Percentiles rank a stretch among this genome's conserved stretches.
Conservation (phyloP, 768 basidiomycete genomes). For the Naganishia randhawae region DNA sequence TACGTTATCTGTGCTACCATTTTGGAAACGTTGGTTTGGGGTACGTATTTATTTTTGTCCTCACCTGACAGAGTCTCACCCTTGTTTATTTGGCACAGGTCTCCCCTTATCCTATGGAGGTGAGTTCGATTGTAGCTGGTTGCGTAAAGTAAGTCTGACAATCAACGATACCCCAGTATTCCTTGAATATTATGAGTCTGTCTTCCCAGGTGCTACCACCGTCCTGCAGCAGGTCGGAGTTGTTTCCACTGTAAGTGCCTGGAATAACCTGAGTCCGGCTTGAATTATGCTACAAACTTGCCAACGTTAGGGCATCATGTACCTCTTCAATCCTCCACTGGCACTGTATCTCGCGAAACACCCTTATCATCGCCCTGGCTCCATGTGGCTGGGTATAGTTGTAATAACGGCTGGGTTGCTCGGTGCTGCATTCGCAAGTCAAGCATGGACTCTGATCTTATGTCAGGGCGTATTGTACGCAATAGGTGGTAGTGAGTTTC, state of each 20-base stretch:
- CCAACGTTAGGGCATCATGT: constrained; percentile 33
- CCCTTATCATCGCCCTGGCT: constrained; percentile 24
- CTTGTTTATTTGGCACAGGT: background rate
- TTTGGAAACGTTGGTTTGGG: constrained; percentile 35
- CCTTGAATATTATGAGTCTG: constrained; percentile 29
- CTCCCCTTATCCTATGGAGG: constrained; percentile 19
- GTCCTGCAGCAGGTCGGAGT: constrained; percentile 34
- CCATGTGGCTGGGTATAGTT: constrained; percentile 35
- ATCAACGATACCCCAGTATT: constrained; percentile 26
- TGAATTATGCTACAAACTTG: background rate
- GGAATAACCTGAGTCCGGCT: background rate
- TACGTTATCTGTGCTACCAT: constrained; percentile 34
- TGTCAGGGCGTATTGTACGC: constrained; percentile 35
- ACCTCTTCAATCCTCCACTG: constrained; percentile 32
- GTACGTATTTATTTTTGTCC: constrained; percentile 21
- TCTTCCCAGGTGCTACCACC: constrained; percentile 24
- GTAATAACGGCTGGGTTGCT: constrained; percentile 28
- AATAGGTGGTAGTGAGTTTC: constrained; percentile 35
- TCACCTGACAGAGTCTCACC: background rate
- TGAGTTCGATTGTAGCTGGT: background rate
- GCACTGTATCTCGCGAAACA: constrained; percentile 31
- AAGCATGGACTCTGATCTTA: constrained; percentile 29
- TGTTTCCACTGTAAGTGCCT: constrained; percentile 29
- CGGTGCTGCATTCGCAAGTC: constrained; percentile 32
- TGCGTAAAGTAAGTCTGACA: background rate